Evolutionary conservation across 2,329 filamentous ascomycete species (phyloP), one percentile per base, ranked within the genome.

Genomic region (Cercospora sp.): DNA sequence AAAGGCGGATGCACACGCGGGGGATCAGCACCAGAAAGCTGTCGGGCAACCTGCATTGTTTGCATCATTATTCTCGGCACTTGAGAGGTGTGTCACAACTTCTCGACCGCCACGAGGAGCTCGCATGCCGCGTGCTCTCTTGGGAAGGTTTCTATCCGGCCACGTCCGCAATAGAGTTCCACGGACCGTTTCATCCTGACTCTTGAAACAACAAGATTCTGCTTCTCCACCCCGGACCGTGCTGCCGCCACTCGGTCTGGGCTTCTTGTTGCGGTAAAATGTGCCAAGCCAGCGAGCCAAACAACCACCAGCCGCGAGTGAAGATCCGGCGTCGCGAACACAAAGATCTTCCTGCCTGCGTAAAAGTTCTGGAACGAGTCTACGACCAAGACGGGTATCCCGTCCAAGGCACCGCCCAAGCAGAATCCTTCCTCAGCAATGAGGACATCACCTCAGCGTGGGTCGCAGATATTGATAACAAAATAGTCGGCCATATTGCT

Each of bases 371-470:
- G 33, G 33, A 62, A 28, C 48, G 48, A 13, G 74, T 77, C 33
- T 69, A 76, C 65, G 66, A 30, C 2, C 36, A 51, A 16, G 70
- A 71, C 63, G 65, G 72, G 55, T 76, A 77, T 65, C 75, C 75
- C 5, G 73, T 77, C 13, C 65, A 75, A 61, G 75, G 74, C 36
- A 66, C 72, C 16, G 68, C 63, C 1, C 59, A 73, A 13, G 67
- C 73, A 6, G n/a, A 60, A n/a, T 23, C 48, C 8, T 73, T 72
- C 30, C 58, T 73, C 16, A 62, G 64, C 20, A 57, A 48, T 23
- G 64, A 63, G 13, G 10, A 42, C 12, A 58, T 72, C 7, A 28
- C 65, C 33, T 62, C 60, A 40, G 72, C 72, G 9, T 77, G 75
- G 73, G 66, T 76, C 12, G 74, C 73, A 30, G 69, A 68, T 20